A percentile compares a stretch with the other conserved stretches of the same genome.
Evolutionary conservation across 768 basidiomycete species (phyloP).

Genomic region (Rhodotorula babjevae): DNA sequence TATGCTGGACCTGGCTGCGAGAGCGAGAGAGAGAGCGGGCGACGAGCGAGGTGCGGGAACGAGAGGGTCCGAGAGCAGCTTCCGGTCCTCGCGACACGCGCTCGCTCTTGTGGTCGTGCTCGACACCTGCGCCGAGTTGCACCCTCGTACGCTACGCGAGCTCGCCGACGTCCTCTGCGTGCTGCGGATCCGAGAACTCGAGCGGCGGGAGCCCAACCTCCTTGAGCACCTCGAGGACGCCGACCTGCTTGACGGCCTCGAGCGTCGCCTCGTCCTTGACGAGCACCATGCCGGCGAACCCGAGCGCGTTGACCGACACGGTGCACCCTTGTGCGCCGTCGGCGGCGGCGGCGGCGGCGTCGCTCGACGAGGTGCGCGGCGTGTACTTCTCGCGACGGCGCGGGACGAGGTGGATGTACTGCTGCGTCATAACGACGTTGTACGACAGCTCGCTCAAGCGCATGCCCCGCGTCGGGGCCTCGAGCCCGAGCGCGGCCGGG

Average conservation of each 20-base stretch:
- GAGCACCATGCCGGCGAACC: constrained; percentile 82
- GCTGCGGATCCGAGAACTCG: constrained; percentile 6
- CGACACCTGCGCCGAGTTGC: no score
- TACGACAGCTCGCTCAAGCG: constrained; percentile 63
- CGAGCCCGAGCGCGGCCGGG: constrained; percentile 54
- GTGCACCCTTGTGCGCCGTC: constrained; percentile 11
- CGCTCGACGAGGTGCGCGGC: not conserved
- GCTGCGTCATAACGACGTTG: constrained; percentile 72
- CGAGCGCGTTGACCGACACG: constrained; percentile 76
- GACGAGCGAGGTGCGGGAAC: no score
- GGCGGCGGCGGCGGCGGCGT: no score
- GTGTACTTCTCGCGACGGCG: constrained; percentile 61
- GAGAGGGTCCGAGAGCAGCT: no score
- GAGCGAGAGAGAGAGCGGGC: no score
- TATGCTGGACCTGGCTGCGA: no score
- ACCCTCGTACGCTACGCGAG: not conserved
- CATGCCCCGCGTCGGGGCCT: constrained; percentile 43
- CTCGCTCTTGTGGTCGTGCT: no score
- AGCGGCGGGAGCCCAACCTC: constrained; percentile 59
- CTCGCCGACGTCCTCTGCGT: not conserved
- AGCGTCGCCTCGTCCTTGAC: constrained; percentile 77
- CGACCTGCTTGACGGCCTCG: constrained; percentile 61
- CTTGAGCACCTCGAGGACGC: constrained; percentile 60
- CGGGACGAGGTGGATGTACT: constrained; percentile 82
- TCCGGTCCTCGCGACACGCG: no score